Evolutionary conservation across 805 yeast genomes (phyloP).

Genomic region (Wickerhamiella australiensis): DNA sequence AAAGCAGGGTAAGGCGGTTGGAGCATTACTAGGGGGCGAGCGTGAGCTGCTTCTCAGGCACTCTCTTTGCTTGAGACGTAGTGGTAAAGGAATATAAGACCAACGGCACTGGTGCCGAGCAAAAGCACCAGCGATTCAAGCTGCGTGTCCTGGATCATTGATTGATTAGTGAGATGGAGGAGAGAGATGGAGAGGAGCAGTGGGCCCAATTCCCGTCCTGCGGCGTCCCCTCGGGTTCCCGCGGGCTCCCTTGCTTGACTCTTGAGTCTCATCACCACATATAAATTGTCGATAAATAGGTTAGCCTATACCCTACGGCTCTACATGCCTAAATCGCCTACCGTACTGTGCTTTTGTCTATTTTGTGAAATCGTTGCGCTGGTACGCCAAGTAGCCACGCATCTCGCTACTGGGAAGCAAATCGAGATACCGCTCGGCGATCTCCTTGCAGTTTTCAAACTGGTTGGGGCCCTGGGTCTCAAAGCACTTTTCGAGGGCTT

Average conservation of each 20-base stretch:
- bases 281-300: not conserved
- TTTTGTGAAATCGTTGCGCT: conserved; percentile 76
- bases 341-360: conserved; percentile 20
- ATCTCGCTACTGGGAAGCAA: conserved; percentile 59
- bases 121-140: conserved; percentile 59
- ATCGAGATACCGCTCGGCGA: conserved; percentile 56
- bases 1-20: not conserved
- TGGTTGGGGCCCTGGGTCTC: conserved; percentile 52
- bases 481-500: conserved; percentile 64
- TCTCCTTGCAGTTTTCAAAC: conserved; percentile 66
- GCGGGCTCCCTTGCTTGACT: too few species aligned
- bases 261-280: too few species aligned
- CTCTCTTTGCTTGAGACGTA: conserved; percentile 31
- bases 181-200: not conserved
- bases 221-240: too few species aligned
- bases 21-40: not conserved
- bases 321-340: too few species aligned
- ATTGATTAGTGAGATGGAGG: conserved; percentile 24
- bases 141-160: conserved; percentile 81
- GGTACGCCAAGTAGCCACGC: conserved; percentile 72
- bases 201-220: too few species aligned
- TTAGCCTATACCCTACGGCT: not conserved
- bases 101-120: conserved; percentile 61
- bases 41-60: not conserved
- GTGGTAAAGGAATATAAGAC: conserved; percentile 62